Base-by-base conservation (phyloP, 2,329 filamentous ascomycete genomes). In the Beauveria sp. region DNA sequence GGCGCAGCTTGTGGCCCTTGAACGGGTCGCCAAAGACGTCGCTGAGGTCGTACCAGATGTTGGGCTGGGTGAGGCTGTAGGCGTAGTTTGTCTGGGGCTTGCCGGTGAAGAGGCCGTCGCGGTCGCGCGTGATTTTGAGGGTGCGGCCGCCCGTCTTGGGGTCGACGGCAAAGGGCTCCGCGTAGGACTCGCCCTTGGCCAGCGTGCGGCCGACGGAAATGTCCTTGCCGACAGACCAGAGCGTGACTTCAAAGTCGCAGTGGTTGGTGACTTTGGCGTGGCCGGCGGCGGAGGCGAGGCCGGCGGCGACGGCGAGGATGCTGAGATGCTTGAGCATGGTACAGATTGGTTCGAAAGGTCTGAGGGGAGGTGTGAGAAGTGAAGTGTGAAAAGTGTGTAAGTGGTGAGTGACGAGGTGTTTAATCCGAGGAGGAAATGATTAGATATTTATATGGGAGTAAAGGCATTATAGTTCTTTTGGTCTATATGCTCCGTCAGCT, bases 1-100 rank as follows among this genome's bases (percentile, higher is more conserved):
- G 67, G 5, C 66, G 68, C 8, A 77, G 34, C 68, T 72, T 74
- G 54, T 68, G 64, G 16, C 74, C 74, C 20, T 54, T 54, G 24
- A 78, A 76, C 9, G 71, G 66, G 60, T 76, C 70, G n/a, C 76
- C 76, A 51, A 76, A 78, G 18, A 76, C 73, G 63, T 72, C 69
- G 67, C 69, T 74, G 40, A 78, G 67, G 64, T 77, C 76, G 62
- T 77, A 77, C 73, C 74, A 78, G 60, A 78, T 64, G 12, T 65
- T 64, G 58, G 53, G 64, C 62, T 65, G 67, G 57, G 73, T 69
- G 34, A 77, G 71, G 69, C 65, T 76, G 66, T 75, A 76, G 43
- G 75, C 75, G 46, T 72, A 76, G 63, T 73, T 70, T 65, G 72
- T 73, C 71, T 78, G 73, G 38, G 76, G 69, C n/a, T 71, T 71